Evolutionary conservation across 441 rosid species (phyloP), one percentile per base, ranked within the genome.

Genomic region (Jatropha podagrica): DNA sequence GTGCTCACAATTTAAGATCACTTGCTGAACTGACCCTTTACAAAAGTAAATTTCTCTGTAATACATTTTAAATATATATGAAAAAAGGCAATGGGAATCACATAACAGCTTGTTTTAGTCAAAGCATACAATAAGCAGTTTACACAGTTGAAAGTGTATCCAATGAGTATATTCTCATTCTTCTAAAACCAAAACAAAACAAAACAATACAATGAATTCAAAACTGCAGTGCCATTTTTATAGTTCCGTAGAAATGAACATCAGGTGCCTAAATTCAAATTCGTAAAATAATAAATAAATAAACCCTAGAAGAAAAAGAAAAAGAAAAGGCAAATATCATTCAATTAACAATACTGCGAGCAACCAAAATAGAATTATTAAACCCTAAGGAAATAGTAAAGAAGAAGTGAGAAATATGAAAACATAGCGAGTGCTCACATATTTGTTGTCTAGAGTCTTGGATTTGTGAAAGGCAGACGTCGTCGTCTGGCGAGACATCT

Each of bases 401-500:
- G 8, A 20, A 67, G 4, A 18, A 65, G 9, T 3, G 58, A 41
- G 26, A 77, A 75, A 51, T 48, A 63, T 8, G 46, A 12, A 58
- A 18, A 11, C 32, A 7, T 37, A 65, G 32, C 46, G 26, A 49
- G 9, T 17, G 73, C 87, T 90, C 83, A 95, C 99, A 62, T 96
- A 94, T 96, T 94, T 96, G 90, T 94, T 96, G 85, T 96, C 98
- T 76, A 94, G 97, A 73, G 98, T 90, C 91, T 92, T 96, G 72
- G 97, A 91, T 86, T 94, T 94, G 87, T 83, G 97, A 77, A 92
- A 88, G 69, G 89, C 93, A 52, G 97, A 65, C 54, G 94, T 71
- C 74, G 96, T 80, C 80, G 88, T 73, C 81, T 85, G 95, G 77
- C 97, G 93, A 77, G 99, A 88, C 98, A 94, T 96, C 54, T 80